A percentile compares a stretch with the other conserved stretches of the same genome.
phyloP scores from a whole-genome alignment of 2,329 filamentous ascomycete genomes.

The Cercospora beticola region DNA sequence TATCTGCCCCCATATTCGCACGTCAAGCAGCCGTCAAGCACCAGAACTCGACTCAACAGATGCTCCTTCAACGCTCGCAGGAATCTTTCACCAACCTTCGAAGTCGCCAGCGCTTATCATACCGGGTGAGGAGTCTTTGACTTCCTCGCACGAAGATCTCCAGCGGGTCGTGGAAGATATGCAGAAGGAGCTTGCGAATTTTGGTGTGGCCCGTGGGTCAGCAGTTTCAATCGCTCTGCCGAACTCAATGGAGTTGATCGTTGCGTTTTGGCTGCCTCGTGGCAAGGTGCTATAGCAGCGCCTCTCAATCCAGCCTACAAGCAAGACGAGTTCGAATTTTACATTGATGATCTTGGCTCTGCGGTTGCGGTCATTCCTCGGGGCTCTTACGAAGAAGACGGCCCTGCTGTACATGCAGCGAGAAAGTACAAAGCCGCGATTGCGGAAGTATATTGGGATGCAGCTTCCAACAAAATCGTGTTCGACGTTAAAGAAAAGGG shows the following conservation, averaged over 20 bases:
- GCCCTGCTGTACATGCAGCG: constrained; percentile 53
- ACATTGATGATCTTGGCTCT: constrained; percentile 81
- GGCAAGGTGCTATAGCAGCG: constrained; percentile 78
- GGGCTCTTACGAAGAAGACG: constrained; percentile 56
- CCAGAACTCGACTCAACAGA: neutral
- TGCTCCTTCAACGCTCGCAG: neutral
- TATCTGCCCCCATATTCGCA: neutral
- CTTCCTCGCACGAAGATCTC: neutral
- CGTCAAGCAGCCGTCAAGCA: neutral
- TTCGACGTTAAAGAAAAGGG: constrained; percentile 76
- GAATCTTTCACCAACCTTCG: neutral
- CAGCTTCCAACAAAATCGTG: constrained; percentile 56
- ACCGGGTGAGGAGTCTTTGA: neutral
- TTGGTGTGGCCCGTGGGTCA: constrained; percentile 44
- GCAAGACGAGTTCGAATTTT: constrained; percentile 86
- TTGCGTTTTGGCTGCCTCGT: constrained; percentile 78
- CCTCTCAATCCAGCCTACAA: constrained; percentile 87
- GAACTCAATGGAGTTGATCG: constrained; percentile 83
- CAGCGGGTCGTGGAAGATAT: neutral
- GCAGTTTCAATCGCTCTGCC: constrained; percentile 78
- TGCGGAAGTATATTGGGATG: neutral
- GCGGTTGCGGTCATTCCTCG: constrained; percentile 72
- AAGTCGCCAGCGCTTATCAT: neutral
- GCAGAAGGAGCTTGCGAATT: neutral
- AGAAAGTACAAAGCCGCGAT: neutral